Base-by-base conservation (phyloP, 2,329 filamentous ascomycete species). In the Claviceps capensis region DNA sequence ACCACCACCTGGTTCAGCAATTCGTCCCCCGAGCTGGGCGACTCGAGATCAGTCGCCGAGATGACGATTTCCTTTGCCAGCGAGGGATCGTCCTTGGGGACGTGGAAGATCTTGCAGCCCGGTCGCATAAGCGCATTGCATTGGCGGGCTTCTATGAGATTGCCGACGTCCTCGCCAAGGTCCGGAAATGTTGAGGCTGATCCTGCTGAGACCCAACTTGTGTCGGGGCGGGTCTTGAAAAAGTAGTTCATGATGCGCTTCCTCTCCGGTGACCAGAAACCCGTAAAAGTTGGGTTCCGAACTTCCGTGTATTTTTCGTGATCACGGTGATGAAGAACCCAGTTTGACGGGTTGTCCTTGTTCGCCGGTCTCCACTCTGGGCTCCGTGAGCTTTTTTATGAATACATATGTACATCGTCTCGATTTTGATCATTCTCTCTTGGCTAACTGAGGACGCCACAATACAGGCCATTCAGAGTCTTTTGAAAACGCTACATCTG, bases 1-100 rank as follows among this genome's bases (percentile, higher is more conserved):
- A 86, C 72, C 17, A 86, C 69, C 0, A 86, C 78, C 59, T 86
- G 82, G 52, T 83, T 72, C 46, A 70, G 72, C 52, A 81, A 52
- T 2, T 70, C 66, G 16, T 49, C 49, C 5, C 49, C 50, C 4
- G 42, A 23, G 34, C 22, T 45, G 23, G 42, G 36, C 5, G 43
- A 47, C 40, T 50, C 47, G 13, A 26, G 4, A 30, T 45, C 26
- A 22, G 3, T 64, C 63, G 1, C 59, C 65, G 8, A 61, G 52
- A 4, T 58, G 60, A 11, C 65, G 54, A 0, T 61, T 64, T 7
- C 50, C 30, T 71, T 67, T 0, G 63, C 62, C 3, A 71, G 53
- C 0, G 65, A 55, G 3, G 74, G 59, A 52, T 70, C 71, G 0
- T 63, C 63, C 43, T 65, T 66, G 5, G 74, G 72, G 5, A 77